phyloP scores from a whole-genome alignment of 2,329 filamentous ascomycete genomes.

The Verticillium isaacii region DNA sequence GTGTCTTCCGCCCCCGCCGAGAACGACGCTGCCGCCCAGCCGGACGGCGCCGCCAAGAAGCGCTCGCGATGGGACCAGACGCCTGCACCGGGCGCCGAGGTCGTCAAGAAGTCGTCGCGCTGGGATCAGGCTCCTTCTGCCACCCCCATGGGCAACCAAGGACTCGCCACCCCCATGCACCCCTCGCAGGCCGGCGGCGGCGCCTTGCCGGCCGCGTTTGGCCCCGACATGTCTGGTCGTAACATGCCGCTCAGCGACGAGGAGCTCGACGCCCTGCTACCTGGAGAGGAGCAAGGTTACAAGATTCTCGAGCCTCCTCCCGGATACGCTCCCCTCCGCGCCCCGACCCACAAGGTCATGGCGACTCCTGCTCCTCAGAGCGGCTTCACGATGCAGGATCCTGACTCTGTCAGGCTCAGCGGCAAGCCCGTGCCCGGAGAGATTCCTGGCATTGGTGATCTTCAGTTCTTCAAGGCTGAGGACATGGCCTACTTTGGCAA shows the following conservation, averaged over 20 bases:
- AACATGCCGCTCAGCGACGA: slow-evolving; percentile 87
- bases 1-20: slow-evolving; percentile 56
- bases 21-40: slow-evolving; percentile 37
- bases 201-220: slow-evolving; percentile 60
- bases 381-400: slow-evolving; percentile 97
- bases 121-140: slow-evolving; percentile 89
- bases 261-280: slow-evolving; percentile 87
- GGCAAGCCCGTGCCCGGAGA: slow-evolving; percentile 92
- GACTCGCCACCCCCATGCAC: slow-evolving; percentile 75
- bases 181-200: slow-evolving; percentile 54
- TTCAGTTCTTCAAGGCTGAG: slow-evolving; percentile 97
- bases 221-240: slow-evolving; percentile 73
- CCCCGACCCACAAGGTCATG: slow-evolving; percentile 70
- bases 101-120: slow-evolving; percentile 71
- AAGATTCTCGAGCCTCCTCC: slow-evolving; percentile 86
- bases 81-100: slow-evolving; percentile 56
- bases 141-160: slow-evolving; percentile 68
- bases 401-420: slow-evolving; percentile 74
- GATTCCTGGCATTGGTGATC: slow-evolving; percentile 90
- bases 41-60: slow-evolving; percentile 58
- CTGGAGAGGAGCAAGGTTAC: slow-evolving; percentile 84
- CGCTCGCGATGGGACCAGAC: slow-evolving; percentile 87
- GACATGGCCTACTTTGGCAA: slow-evolving; percentile 99
- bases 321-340: slow-evolving; percentile 81
- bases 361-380: slow-evolving; percentile 69